Conservation (phyloP, 2,329 filamentous ascomycete species). For the Didymella keratinophila region DNA sequence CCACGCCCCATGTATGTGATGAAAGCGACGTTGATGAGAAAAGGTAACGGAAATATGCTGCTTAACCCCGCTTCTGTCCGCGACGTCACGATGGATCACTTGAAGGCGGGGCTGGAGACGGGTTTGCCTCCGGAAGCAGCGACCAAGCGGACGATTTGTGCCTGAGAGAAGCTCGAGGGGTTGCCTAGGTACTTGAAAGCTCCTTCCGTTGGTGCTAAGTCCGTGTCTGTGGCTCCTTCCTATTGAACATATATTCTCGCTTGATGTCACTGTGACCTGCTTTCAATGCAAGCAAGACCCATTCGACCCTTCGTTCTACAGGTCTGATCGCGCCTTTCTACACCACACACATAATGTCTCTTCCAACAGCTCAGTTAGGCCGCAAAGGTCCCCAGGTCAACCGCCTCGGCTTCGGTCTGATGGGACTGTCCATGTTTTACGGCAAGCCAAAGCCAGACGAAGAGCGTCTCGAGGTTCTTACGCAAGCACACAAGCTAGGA, state of each 20-base stretch:
- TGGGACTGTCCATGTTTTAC: slow-evolving; percentile 60
- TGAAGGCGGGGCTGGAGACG: neutral
- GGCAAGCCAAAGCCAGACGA: slow-evolving; percentile 58
- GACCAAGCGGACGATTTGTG: slow-evolving; percentile 1
- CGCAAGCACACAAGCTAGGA: slow-evolving; percentile 60
- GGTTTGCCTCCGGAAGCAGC: neutral
- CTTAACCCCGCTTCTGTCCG: slow-evolving; percentile 7
- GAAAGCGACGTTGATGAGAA: neutral
- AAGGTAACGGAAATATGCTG: neutral
- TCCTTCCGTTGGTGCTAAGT: slow-evolving; percentile 1
- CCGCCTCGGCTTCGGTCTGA: slow-evolving; percentile 62
- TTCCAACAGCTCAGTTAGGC: slow-evolving; percentile 59
- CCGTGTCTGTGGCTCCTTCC: neutral
- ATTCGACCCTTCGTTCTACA: neutral
- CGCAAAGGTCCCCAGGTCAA: slow-evolving; percentile 61
- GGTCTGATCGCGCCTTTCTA: neutral
- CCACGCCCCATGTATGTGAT: neutral
- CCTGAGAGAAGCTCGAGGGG: neutral
- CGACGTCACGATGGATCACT: slow-evolving; percentile 2
- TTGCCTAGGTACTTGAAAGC: neutral
- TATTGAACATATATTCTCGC: neutral
- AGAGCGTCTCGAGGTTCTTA: slow-evolving; percentile 61
- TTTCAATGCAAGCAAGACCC: neutral
- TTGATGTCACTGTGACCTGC: neutral
- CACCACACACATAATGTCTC: slow-evolving; percentile 32